These are phyloP conservation scores for Pouteria glomerata DNA, from an alignment of 148 eudicot species.

Conservation along the genomic window DNA sequence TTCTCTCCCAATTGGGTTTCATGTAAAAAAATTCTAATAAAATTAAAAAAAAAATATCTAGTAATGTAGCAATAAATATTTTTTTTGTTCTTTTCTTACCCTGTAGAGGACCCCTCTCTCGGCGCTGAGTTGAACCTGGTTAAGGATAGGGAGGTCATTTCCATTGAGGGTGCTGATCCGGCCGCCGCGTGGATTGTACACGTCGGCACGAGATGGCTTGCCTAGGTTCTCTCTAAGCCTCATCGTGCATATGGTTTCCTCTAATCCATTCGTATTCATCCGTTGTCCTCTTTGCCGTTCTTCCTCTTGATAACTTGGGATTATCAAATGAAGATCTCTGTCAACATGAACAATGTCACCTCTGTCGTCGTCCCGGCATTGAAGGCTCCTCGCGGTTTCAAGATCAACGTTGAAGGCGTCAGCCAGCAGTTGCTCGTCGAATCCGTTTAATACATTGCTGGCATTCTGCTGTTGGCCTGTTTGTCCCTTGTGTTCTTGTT, in stretches of 20 bases:
- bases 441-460: conserved; percentile 42
- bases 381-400: conserved; percentile 26
- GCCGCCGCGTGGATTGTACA: conserved; percentile 61
- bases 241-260: conserved; percentile 37
- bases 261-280: conserved; percentile 23
- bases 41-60: not conserved
- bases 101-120: conserved; percentile 44
- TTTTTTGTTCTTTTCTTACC: conserved; percentile 20
- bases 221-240: conserved; percentile 31
- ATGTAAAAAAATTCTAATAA: too few relatives aligned
- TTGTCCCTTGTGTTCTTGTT: not conserved
- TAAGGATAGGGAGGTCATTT: conserved; percentile 49
- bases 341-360: conserved; percentile 46
- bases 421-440: conserved; percentile 30
- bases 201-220: conserved; percentile 33
- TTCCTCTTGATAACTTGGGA: conserved; percentile 31
- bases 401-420: conserved; percentile 23
- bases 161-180: conserved; percentile 40
- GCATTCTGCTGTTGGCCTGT: not conserved
- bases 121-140: conserved; percentile 43
- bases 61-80: not conserved
- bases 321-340: conserved; percentile 17
- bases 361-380: conserved; percentile 34
- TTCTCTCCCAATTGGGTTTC: too few relatives aligned
- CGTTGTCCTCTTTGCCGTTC: conserved; percentile 6